Percentiles rank a stretch among this genome's conserved stretches.
phyloP scores from a whole-genome alignment of 345 rosid genomes.

The Brassica nigra region DNA sequence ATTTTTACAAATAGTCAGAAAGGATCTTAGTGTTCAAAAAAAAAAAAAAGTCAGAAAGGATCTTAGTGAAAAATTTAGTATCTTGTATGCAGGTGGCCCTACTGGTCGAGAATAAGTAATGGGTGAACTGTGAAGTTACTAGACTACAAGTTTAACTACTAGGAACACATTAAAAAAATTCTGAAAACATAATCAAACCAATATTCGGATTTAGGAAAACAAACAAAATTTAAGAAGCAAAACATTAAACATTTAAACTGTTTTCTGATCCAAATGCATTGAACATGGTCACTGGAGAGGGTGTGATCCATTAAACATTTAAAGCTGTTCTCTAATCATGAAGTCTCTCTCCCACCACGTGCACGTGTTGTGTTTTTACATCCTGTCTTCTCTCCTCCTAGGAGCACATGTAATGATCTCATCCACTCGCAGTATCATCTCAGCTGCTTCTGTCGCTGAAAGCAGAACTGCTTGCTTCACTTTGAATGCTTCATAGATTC shows the following conservation, averaged over 20 bases:
- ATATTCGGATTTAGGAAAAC: not conserved
- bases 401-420: slow-evolving; percentile 86
- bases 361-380: slow-evolving; percentile 45
- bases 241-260: slow-evolving; percentile 9
- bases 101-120: not conserved
- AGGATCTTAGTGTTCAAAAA: not conserved
- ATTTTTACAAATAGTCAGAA: not conserved
- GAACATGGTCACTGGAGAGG: not conserved
- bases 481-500: slow-evolving; percentile 89
- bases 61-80: not conserved
- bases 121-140: not conserved
- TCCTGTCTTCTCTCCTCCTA: slow-evolving; percentile 74
- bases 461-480: slow-evolving; percentile 93
- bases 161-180: slow-evolving; percentile 13
- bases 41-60: not conserved
- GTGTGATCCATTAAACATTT: no score
- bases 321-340: not conserved
- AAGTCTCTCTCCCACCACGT: not conserved
- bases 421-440: slow-evolving; percentile 83
- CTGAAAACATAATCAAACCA: slow-evolving; percentile 13
- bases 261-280: not conserved
- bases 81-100: not conserved
- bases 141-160: not conserved
- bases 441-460: slow-evolving; percentile 97
- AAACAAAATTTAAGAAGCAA: not conserved